Evolutionary conservation across 202 grass and related monocot genomes (phyloP).

Genomic region (Zoysia matrella): DNA sequence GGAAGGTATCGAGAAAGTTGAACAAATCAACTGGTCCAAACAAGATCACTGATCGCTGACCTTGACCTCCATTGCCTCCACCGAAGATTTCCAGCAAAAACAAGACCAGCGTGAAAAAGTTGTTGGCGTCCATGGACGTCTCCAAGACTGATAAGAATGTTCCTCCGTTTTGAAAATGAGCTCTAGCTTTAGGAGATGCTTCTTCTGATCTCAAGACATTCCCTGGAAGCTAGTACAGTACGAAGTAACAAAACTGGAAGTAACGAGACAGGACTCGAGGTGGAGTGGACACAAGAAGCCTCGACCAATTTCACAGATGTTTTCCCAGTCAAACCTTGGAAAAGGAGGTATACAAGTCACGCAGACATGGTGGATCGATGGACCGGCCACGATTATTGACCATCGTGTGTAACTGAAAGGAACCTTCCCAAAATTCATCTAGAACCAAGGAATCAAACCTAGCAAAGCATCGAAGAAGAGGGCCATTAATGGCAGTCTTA

Average conservation of each 20-base stretch:
- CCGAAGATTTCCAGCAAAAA: neutral
- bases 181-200: neutral
- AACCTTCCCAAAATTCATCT: conserved; percentile 1
- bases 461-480: neutral
- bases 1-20: neutral
- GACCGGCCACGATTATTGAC: neutral
- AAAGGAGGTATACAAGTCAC: neutral
- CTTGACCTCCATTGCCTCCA: conserved; percentile 13
- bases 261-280: neutral
- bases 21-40: conserved; percentile 45
- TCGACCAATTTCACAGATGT: neutral
- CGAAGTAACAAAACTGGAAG: conserved; percentile 5
- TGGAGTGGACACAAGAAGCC: neutral
- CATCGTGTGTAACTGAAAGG: neutral
- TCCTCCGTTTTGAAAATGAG: conserved; percentile 1
- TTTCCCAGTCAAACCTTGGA: neutral
- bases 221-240: no score
- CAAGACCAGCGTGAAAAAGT: neutral
- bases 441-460: conserved; percentile 13
- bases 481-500: no score
- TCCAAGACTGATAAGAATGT: conserved; percentile 4
- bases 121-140: neutral
- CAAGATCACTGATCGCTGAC: neutral
- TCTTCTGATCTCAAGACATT: neutral
- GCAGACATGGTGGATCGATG: neutral